These are phyloP conservation scores for Suhomyces kilbournensis DNA, from an alignment of 805 yeast genomes.

Conservation along the genomic window DNA sequence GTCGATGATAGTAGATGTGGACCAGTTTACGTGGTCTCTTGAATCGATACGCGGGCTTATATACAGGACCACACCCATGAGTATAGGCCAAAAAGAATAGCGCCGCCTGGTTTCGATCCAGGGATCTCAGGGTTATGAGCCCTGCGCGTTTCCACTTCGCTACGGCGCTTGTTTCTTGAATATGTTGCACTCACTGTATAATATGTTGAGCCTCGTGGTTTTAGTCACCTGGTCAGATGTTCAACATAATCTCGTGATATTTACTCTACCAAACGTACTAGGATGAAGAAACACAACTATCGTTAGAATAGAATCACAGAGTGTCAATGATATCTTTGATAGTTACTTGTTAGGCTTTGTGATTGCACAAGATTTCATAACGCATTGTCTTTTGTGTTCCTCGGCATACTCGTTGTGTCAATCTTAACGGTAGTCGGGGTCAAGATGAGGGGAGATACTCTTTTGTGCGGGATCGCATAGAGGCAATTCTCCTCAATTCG, in stretches of 20 bases:
- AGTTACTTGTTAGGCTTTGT: neutral
- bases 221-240: too few relatives aligned
- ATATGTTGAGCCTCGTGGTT: too few relatives aligned
- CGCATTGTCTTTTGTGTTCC: neutral
- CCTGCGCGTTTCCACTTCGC: slow-evolving; percentile 99
- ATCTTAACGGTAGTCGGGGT: neutral
- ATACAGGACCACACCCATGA: neutral
- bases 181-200: neutral
- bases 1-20: neutral
- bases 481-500: neutral
- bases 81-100: slow-evolving; percentile 37
- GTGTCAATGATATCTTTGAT: neutral
- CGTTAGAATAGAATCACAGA: neutral
- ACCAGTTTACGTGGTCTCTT: slow-evolving; percentile 8
- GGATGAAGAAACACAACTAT: neutral
- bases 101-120: slow-evolving; percentile 96
- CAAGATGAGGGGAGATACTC: neutral
- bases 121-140: slow-evolving; percentile 98
- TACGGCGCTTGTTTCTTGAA: slow-evolving; percentile 65
- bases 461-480: neutral
- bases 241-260: neutral
- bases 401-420: neutral
- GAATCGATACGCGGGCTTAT: neutral
- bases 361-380: neutral
- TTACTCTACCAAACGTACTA: neutral